Evolutionary conservation across 1,284 basidiomycete genomes (phyloP).

Genomic region (Ustilago curta): DNA sequence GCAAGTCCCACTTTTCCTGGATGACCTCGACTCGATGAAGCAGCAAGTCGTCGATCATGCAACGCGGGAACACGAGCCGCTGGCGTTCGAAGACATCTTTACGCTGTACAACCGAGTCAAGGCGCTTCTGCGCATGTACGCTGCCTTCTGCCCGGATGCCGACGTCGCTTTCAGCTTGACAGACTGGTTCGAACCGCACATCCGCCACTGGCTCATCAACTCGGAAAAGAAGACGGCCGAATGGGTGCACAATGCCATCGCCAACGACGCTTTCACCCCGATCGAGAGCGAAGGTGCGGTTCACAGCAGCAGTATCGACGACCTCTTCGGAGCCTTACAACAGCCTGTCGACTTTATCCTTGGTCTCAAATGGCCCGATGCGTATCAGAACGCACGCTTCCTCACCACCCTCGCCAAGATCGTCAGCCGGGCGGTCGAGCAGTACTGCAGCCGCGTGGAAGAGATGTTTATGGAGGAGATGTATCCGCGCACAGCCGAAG

Average conservation of each 20-base stretch:
- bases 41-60: constrained; percentile 61
- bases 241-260: constrained; percentile 77
- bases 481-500: constrained; percentile 77
- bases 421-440: constrained; percentile 88
- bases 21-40: constrained; percentile 74
- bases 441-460: constrained; percentile 89
- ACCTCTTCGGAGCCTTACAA: constrained; percentile 92
- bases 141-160: constrained; percentile 81
- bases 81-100: constrained; percentile 77
- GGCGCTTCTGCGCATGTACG: constrained; percentile 80
- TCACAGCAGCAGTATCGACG: constrained; percentile 94
- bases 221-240: constrained; percentile 90
- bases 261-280: constrained; percentile 73
- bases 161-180: constrained; percentile 49
- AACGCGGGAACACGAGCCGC: constrained; percentile 47
- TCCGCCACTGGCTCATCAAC: constrained; percentile 87
- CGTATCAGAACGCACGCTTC: constrained; percentile 88
- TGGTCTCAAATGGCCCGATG: constrained; percentile 90
- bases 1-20: constrained; percentile 79
- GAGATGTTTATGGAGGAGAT: constrained; percentile 91
- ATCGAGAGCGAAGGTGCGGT: constrained; percentile 76
- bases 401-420: constrained; percentile 82
- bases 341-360: constrained; percentile 90
- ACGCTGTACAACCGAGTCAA: constrained; percentile 82
- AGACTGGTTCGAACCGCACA: constrained; percentile 85